These are phyloP conservation scores for Ceratocystis ficicola DNA, from an alignment of 2,329 filamentous ascomycete species.

Conservation along the genomic window DNA sequence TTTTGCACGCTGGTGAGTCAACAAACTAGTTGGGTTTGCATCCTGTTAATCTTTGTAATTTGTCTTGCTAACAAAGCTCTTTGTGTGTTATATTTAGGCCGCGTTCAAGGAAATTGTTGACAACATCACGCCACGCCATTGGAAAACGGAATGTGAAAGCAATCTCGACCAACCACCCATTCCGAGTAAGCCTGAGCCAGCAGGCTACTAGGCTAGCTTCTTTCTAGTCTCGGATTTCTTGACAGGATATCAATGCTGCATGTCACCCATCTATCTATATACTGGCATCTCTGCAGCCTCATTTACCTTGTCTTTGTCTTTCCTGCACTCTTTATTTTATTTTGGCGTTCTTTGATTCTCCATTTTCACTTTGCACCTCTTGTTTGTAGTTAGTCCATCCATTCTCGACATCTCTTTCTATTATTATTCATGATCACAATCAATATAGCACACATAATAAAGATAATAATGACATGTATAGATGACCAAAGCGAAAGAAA, in stretches of 20 bases:
- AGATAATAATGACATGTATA: not conserved
- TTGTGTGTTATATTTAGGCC: slow-evolving; percentile 36
- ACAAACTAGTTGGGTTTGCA: not conserved
- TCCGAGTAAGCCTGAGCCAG: slow-evolving; percentile 40
- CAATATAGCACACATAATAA: not conserved
- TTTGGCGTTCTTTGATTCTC: not conserved
- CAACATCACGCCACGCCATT: slow-evolving; percentile 72
- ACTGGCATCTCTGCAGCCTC: not conserved
- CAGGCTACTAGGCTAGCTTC: slow-evolving; percentile 34
- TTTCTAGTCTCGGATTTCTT: not conserved
- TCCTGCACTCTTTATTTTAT: not conserved
- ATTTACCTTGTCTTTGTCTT: not conserved
- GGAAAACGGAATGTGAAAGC: slow-evolving; percentile 47
- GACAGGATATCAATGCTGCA: not conserved
- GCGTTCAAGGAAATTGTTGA: slow-evolving; percentile 91
- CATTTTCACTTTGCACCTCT: not conserved
- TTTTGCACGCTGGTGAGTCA: slow-evolving; percentile 72
- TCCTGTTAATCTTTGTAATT: not conserved
- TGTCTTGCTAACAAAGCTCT: not conserved
- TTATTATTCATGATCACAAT: not conserved
- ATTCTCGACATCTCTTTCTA: not conserved
- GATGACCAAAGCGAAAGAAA: not conserved
- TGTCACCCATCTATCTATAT: too few relatives aligned
- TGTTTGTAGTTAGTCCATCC: not conserved
- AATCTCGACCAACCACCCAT: slow-evolving; percentile 36